A percentile compares a stretch with the other conserved stretches of the same genome.
Conservation (phyloP, 139 green algal species). For the Chlamydomonas schloesseri region DNA sequence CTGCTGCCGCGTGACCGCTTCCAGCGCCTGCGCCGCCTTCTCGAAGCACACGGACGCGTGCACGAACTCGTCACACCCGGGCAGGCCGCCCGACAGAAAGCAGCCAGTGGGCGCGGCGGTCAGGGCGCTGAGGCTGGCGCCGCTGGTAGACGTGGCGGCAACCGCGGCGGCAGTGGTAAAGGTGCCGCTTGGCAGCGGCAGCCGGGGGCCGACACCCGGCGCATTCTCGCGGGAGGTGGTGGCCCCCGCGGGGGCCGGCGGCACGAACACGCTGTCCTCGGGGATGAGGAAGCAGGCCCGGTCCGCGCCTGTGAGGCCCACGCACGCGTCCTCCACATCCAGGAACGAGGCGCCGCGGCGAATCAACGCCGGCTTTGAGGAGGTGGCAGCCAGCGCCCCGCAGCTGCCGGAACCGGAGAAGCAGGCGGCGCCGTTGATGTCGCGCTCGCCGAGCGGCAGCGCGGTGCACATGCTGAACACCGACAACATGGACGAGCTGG, state of each 20-base stretch:
- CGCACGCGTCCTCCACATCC: constrained; percentile 14
- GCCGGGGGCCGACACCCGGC: background rate
- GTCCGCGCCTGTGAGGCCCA: background rate
- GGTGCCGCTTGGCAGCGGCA: background rate
- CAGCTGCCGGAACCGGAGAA: background rate
- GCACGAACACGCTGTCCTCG: constrained; percentile 30
- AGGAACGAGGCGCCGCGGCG: constrained; percentile 24
- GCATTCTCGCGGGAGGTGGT: background rate
- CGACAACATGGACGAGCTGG: background rate
- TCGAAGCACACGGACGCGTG: constrained; percentile 18
- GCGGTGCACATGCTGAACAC: background rate
- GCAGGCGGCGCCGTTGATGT: no score
- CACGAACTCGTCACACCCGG: background rate
- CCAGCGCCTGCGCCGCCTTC: constrained; percentile 23
- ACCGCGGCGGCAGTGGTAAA: background rate
- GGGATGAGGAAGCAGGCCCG: constrained; percentile 22
- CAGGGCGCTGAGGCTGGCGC: background rate
- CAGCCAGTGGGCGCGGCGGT: background rate
- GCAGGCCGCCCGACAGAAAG: background rate
- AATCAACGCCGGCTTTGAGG: background rate
- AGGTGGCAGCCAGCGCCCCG: background rate
- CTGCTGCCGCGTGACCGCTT: background rate
- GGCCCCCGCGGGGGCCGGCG: background rate
- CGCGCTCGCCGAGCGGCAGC: background rate
- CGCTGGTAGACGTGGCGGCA: background rate